Base-by-base conservation (phyloP, 306 rosid genomes). In the Purshia tridentata region DNA sequence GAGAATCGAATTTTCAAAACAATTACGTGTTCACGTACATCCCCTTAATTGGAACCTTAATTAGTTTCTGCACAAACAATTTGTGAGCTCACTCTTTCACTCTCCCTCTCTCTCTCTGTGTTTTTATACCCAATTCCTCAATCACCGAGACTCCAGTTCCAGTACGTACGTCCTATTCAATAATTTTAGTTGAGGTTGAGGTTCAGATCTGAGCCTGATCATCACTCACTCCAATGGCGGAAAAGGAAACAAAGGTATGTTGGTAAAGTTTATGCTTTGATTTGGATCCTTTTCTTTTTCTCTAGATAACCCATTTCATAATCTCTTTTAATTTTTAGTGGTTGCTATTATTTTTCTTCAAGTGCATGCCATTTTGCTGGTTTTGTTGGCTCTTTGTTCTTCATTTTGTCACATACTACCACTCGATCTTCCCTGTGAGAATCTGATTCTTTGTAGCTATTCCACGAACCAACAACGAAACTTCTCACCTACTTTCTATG, bases 181-280 rank as follows among this genome's bases (percentile, higher is more conserved):
- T 50, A 48, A 37, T 16, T 68, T 51, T n/a, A 37, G 61, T 15
- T 35, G 60, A n/a, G 59, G 61, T 12, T 41, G 14, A 29, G 41
- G 20, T 52, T 68, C 35, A 52, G 1, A 41, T 47, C 71, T 23
- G 57, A 52, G 20, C 63, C 5, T 44, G 22, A 16, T 2, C n/a
- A 49, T 4, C 23, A 8, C n/a, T 50, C n/a, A 3, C 75, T 20
- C 5, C 64, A 70, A 71, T 71, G 75, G 67, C 35, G 2, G 75
- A 57, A 71, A 71, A 71, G 6, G 73, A n/a, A n/a, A n/a, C 51
- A 55, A 71, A 45, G 75, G 75, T 29, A 29, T 29, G 35, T 61
- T 13, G 50, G 45, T 61, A 6, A 8, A n/a, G 62, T 13, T 54
- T 11, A 7, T 12, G 63, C 47, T 70, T 45, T 44, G 7, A 8